Evolutionary conservation across 1,284 basidiomycete species (phyloP).

Genomic region (Naganishia sp.): DNA sequence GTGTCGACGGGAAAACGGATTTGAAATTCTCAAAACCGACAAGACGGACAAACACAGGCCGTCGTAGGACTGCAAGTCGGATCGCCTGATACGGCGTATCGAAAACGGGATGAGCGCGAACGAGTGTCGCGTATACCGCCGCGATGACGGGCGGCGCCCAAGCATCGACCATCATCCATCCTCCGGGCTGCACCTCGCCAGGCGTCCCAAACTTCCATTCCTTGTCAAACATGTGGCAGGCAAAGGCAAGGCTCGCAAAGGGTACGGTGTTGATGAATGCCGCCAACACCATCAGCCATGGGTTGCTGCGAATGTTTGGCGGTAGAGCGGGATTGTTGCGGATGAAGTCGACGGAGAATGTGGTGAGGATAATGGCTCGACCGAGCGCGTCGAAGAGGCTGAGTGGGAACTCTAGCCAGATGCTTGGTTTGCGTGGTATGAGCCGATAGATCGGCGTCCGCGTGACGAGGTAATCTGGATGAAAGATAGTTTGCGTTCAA

Average conservation of each 20-base stretch:
- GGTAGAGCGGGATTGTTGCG: conserved; percentile 37
- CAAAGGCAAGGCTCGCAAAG: conserved; percentile 47
- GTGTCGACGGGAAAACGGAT: conserved; percentile 37
- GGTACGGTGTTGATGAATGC: conserved; percentile 52
- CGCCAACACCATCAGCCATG: conserved; percentile 46
- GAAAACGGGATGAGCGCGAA: conserved; percentile 23
- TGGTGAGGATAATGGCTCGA: conserved; percentile 50
- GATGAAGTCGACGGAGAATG: conserved; percentile 46
- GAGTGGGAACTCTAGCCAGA: conserved; percentile 41
- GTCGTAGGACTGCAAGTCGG: conserved; percentile 2
- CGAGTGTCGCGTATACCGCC: conserved; percentile 37
- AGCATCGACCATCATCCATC: conserved; percentile 49
- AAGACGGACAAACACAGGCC: conserved; percentile 40
- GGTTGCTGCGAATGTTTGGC: conserved; percentile 41
- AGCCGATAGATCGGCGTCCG: conserved; percentile 44
- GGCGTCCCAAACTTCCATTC: conserved; percentile 43
- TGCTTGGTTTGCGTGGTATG: conserved; percentile 42
- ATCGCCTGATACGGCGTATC: conserved; percentile 8
- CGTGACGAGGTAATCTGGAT: conserved; percentile 46
- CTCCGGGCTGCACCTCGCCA: conserved; percentile 44
- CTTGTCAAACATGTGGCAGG: conserved; percentile 46
- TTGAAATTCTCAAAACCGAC: conserved; percentile 46
- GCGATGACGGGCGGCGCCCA: conserved; percentile 49
- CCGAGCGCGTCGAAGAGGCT: conserved; percentile 50
- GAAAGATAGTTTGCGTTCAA: background rate